phyloP scores from a whole-genome alignment of 192 early-diverging fungal genomes.

The Paraglomus brasilianum region DNA sequence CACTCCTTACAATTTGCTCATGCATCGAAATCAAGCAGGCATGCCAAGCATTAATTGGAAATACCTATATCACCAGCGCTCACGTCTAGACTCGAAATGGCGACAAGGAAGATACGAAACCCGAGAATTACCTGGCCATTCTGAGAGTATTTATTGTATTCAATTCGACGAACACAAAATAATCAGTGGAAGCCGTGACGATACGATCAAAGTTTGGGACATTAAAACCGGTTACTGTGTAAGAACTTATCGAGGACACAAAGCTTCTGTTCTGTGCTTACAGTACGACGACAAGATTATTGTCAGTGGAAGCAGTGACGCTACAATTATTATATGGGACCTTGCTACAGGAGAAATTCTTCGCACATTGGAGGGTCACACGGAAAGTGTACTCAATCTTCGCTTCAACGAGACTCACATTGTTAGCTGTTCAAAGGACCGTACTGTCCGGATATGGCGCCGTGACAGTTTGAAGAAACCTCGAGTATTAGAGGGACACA shows the following conservation, averaged over 20 bases:
- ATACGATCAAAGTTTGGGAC: conserved; percentile 78
- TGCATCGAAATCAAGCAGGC: conserved; percentile 41
- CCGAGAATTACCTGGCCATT: conserved; percentile 70
- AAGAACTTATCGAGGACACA: conserved; percentile 68
- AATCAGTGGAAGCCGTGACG: conserved; percentile 70
- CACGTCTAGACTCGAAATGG: conserved; percentile 73
- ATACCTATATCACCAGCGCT: conserved; percentile 65
- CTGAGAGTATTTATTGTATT: conserved; percentile 83
- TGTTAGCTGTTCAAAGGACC: conserved; percentile 83
- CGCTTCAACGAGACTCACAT: conserved; percentile 72
- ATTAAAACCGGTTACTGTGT: conserved; percentile 53
- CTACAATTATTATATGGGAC: conserved; percentile 71
- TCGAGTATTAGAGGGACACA: conserved; percentile 62
- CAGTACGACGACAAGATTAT: conserved; percentile 71
- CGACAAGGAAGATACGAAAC: conserved; percentile 54
- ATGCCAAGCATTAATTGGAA: conserved; percentile 67
- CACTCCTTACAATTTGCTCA: conserved; percentile 28
- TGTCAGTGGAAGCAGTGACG: conserved; percentile 71
- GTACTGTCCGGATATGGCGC: conserved; percentile 80
- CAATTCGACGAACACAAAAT: conserved; percentile 72
- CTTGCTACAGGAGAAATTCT: conserved; percentile 51
- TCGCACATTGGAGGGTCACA: conserved; percentile 52
- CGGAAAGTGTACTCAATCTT: conserved; percentile 72
- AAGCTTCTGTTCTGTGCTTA: conserved; percentile 81
- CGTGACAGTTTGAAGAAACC: conserved; percentile 56